A percentile compares a stretch with the other conserved stretches of the same genome.
Conservation (phyloP, 768 basidiomycete genomes). For the Cystoderma amianthinum region DNA sequence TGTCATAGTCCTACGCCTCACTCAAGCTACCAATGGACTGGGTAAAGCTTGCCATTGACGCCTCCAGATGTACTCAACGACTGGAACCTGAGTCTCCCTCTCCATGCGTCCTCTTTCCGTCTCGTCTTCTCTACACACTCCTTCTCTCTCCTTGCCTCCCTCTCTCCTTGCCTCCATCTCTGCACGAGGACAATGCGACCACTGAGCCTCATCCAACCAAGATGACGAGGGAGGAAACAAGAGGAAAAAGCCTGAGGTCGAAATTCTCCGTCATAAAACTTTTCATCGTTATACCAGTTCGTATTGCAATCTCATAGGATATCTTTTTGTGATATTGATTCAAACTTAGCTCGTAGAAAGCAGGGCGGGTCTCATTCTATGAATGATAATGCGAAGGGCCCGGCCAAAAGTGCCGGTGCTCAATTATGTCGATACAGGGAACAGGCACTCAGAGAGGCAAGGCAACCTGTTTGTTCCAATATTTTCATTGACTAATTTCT, state of each 20-base stretch:
- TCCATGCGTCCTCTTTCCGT: too few species aligned
- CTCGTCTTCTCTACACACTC: too few species aligned
- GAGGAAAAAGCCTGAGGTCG: slow-evolving; percentile 65
- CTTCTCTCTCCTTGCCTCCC: too few species aligned
- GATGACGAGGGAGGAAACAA: slow-evolving; percentile 31
- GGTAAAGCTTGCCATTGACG: too few species aligned
- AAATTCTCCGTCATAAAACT: slow-evolving; percentile 86
- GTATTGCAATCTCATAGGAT: slow-evolving; percentile 19
- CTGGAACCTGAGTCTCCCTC: too few species aligned
- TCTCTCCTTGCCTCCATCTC: too few species aligned
- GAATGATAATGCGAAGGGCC: slow-evolving; percentile 91
- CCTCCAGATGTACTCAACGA: too few species aligned
- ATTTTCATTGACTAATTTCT: slow-evolving; percentile 3
- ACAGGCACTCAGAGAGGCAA: slow-evolving; percentile 81
- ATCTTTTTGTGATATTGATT: slow-evolving; percentile 19
- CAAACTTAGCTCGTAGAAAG: slow-evolving; percentile 75
- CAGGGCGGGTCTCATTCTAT: slow-evolving; percentile 93
- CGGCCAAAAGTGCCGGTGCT: slow-evolving; percentile 92
- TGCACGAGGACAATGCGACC: too few species aligned
- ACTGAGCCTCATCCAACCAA: too few species aligned
- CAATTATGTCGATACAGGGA: slow-evolving; percentile 92
- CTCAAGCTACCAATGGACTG: too few species aligned
- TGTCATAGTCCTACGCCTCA: too few species aligned
- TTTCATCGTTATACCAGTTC: slow-evolving; percentile 98
- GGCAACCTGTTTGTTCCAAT: slow-evolving; percentile 12